Percentiles rank a stretch among this genome's conserved stretches.
phyloP scores from a whole-genome alignment of 2,329 filamentous ascomycete species.

The Aspergillus novofumigatus region DNA sequence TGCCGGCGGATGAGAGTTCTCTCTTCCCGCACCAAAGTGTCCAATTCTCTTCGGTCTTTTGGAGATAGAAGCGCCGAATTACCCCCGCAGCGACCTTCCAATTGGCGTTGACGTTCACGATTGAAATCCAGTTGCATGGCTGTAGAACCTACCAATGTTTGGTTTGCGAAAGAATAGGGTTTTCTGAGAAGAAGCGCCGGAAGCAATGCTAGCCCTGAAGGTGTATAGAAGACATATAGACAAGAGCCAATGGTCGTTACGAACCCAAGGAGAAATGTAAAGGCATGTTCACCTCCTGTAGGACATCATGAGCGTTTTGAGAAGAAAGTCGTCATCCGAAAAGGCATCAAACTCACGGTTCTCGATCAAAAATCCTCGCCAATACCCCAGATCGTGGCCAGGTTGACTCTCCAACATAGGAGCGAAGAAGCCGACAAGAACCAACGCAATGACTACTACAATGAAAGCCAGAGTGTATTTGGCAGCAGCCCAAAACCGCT shows the following conservation, averaged over 20 bases:
- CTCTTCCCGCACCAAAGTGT: constrained; percentile 82
- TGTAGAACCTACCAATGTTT: constrained; percentile 71
- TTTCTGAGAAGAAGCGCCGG: constrained; percentile 91
- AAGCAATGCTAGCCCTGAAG: constrained; percentile 79
- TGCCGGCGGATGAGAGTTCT: constrained; percentile 86
- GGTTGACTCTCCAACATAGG: constrained; percentile 68
- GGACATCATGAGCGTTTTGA: not conserved
- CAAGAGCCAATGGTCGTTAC: constrained; percentile 81
- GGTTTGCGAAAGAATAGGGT: constrained; percentile 78
- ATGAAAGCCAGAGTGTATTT: constrained; percentile 91
- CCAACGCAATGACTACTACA: constrained; percentile 67
- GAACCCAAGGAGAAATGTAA: constrained; percentile 86
- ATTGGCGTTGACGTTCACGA: constrained; percentile 83
- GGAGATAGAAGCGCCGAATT: constrained; percentile 69
- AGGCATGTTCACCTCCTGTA: constrained; percentile 76
- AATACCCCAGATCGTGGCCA: constrained; percentile 79
- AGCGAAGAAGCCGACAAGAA: constrained; percentile 90
- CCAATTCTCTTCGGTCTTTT: constrained; percentile 84
- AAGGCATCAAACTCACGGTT: constrained; percentile 56
- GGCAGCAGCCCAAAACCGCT: constrained; percentile 74
- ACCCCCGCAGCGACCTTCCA: constrained; percentile 79
- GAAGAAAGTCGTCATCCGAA: not conserved
- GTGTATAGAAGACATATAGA: constrained; percentile 84
- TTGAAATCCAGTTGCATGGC: constrained; percentile 80
- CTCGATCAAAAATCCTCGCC: constrained; percentile 75